Percentiles rank a stretch among this genome's conserved stretches.
Conservation (phyloP, 257 asterid species). For the Linaria vulgaris region DNA sequence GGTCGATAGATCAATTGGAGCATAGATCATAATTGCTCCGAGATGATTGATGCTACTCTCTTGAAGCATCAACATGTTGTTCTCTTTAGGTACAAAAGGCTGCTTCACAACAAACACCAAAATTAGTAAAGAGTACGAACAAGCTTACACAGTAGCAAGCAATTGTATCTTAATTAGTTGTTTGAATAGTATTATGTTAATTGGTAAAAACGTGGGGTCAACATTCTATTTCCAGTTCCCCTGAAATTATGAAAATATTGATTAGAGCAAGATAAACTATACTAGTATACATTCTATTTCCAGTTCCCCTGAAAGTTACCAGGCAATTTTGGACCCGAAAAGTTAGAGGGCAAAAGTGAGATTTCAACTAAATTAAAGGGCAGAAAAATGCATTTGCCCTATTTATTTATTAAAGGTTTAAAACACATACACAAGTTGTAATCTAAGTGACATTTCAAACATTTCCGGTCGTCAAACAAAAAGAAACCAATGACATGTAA, state of each 20-base stretch:
- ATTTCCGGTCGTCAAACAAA: too few relatives aligned
- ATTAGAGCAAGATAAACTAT: too few relatives aligned
- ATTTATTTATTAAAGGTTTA: not conserved
- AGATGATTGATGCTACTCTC: slow-evolving; percentile 52
- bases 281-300: too few relatives aligned
- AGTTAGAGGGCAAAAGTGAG: too few relatives aligned
- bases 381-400: too few relatives aligned
- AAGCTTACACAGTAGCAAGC: not conserved
- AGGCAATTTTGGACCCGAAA: too few relatives aligned
- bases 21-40: slow-evolving; percentile 52
- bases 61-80: slow-evolving; percentile 50
- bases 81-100: slow-evolving; percentile 48
- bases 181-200: too few relatives aligned
- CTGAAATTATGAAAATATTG: too few relatives aligned
- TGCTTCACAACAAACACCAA: slow-evolving; percentile 23
- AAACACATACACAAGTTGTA: not conserved
- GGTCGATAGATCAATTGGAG: slow-evolving; percentile 37
- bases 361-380: too few relatives aligned
- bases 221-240: too few relatives aligned
- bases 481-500: not conserved
- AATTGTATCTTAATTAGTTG: not conserved
- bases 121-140: not conserved
- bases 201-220: not conserved
- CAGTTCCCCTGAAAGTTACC: too few relatives aligned
- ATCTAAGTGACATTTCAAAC: too few relatives aligned